Evolutionary conservation across 768 basidiomycete species (phyloP).

Genomic region (Trametes meyenii): DNA sequence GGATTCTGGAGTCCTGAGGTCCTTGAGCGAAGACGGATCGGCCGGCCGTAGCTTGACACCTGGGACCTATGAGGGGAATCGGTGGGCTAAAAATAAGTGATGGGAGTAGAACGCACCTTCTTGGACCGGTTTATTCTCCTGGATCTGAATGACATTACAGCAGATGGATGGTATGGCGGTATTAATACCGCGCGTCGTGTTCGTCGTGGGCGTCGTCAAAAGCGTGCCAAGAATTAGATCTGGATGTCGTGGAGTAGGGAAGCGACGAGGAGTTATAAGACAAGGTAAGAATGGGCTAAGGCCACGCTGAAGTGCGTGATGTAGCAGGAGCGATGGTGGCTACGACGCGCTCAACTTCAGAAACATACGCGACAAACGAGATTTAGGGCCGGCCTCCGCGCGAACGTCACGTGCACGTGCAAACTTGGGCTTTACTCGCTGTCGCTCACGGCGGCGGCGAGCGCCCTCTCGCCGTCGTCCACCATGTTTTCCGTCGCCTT

Average conservation of each 20-base stretch:
- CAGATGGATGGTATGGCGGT: neutral
- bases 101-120: conserved; percentile 45
- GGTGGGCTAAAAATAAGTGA: neutral
- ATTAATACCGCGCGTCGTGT: too few species aligned
- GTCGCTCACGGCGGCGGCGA: conserved; percentile 13
- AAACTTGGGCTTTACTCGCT: conserved; percentile 10
- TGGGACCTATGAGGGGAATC: conserved; percentile 59
- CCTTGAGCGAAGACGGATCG: conserved; percentile 38
- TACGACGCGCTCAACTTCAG: conserved; percentile 7
- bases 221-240: too few species aligned
- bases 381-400: conserved; percentile 15
- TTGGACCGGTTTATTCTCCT: conserved; percentile 67
- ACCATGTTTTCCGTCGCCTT: conserved; percentile 14
- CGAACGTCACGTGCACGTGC: conserved; percentile 20
- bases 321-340: neutral
- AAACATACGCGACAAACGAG: conserved; percentile 5
- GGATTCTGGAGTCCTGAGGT: conserved; percentile 45
- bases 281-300: neutral
- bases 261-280: neutral
- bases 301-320: neutral
- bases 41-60: conserved; percentile 80
- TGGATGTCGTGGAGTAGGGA: too few species aligned
- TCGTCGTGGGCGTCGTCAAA: too few species aligned
- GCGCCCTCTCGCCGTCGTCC: conserved; percentile 4
- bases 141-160: conserved; percentile 10